These are phyloP conservation scores for Novymonas esmeraldas DNA, from an alignment of 208 protist genomes.

Conservation along the genomic window DNA sequence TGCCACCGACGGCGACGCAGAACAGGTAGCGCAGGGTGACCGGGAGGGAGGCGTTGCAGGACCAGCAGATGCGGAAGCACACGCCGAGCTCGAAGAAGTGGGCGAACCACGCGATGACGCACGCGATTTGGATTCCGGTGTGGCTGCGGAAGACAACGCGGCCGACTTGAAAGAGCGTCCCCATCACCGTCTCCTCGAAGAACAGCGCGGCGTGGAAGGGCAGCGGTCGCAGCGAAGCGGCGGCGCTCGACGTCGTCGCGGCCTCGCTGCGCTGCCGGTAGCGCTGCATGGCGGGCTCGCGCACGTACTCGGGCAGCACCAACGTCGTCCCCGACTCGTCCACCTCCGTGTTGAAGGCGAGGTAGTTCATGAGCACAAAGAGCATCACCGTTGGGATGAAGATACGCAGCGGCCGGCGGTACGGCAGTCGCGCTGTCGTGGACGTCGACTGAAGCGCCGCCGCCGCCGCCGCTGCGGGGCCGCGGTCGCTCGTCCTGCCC, in stretches of 20 bases:
- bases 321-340: slow-evolving; percentile 33
- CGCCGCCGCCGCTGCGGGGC: neutral
- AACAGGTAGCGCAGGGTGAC: slow-evolving; percentile 41
- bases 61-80: slow-evolving; percentile 48
- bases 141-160: slow-evolving; percentile 36
- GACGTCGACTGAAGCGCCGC: neutral
- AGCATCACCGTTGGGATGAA: slow-evolving; percentile 39
- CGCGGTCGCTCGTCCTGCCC: neutral
- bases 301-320: slow-evolving; percentile 39
- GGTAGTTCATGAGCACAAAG: slow-evolving; percentile 72
- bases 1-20: slow-evolving; percentile 44
- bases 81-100: slow-evolving; percentile 63
- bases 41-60: slow-evolving; percentile 33
- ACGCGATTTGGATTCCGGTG: slow-evolving; percentile 39
- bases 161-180: slow-evolving; percentile 36
- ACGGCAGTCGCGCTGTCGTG: slow-evolving; percentile 20
- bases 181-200: slow-evolving; percentile 58
- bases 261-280: neutral
- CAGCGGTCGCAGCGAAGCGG: neutral
- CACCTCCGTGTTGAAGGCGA: slow-evolving; percentile 40
- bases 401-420: slow-evolving; percentile 34
- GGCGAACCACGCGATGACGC: slow-evolving; percentile 43
- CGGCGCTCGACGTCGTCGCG: neutral
- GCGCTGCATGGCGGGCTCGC: slow-evolving; percentile 3
- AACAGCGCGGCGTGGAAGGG: slow-evolving; percentile 15